phyloP scores from a whole-genome alignment of 371 early-diverging fungal genomes.

The Zopfochytrium polystomum region DNA sequence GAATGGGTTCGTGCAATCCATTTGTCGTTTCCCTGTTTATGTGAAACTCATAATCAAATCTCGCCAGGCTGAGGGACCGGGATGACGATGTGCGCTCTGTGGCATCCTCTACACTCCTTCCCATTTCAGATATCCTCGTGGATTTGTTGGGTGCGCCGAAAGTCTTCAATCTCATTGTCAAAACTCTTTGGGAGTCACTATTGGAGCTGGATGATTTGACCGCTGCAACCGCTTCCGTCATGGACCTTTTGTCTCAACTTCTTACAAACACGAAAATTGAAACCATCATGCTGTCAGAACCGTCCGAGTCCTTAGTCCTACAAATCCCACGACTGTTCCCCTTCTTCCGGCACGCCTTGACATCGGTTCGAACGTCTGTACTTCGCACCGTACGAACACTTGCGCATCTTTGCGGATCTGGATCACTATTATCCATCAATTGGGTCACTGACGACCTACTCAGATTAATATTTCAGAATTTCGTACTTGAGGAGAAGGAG shows the following conservation, averaged over 20 bases:
- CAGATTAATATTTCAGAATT: conserved; percentile 82
- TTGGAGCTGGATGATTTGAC: conserved; percentile 78
- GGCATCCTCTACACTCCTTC: conserved; percentile 83
- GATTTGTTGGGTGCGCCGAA: conserved; percentile 61
- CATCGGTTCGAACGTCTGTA: conserved; percentile 82
- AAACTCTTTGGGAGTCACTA: conserved; percentile 82
- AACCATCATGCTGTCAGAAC: conserved; percentile 30
- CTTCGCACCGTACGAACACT: conserved; percentile 78
- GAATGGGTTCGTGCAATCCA: conserved; percentile 34
- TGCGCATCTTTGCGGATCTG: too few species aligned
- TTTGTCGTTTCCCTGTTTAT: conserved; percentile 12
- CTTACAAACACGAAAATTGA: conserved; percentile 47
- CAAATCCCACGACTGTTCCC: conserved; percentile 84
- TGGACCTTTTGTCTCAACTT: conserved; percentile 88
- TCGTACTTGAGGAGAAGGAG: conserved; percentile 78
- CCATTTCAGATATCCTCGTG: conserved; percentile 80
- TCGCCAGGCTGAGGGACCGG: conserved; percentile 60
- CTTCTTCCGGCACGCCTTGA: conserved; percentile 90
- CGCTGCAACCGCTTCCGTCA: conserved; percentile 86
- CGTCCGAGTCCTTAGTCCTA: conserved; percentile 51
- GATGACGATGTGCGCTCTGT: conserved; percentile 95
- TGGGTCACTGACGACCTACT: conserved; percentile 80
- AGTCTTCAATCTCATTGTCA: conserved; percentile 65
- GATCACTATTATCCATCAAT: conserved; percentile 64
- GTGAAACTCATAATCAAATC: conserved; percentile 29